These are phyloP conservation scores for Diplodia mutila DNA, from an alignment of 2,329 filamentous ascomycete genomes.

Conservation along the genomic window DNA sequence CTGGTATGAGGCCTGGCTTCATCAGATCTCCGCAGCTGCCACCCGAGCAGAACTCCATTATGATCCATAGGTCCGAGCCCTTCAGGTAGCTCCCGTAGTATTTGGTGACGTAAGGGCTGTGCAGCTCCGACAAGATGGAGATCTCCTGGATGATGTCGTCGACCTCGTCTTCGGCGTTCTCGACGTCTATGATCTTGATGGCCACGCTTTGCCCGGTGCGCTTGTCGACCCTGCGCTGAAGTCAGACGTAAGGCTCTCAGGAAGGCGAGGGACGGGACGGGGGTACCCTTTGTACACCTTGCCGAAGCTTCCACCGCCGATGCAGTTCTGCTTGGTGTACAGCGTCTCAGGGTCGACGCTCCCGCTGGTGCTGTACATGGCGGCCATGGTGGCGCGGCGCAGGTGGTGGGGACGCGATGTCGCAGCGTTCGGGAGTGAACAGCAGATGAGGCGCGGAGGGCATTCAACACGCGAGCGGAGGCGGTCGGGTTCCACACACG, in stretches of 20 bases:
- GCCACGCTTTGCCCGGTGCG: slow-evolving; percentile 90
- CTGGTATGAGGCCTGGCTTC: slow-evolving; percentile 87
- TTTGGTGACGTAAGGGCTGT: slow-evolving; percentile 94
- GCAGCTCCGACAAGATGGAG: slow-evolving; percentile 91
- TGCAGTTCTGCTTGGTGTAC: slow-evolving; percentile 75
- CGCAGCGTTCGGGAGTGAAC: background rate
- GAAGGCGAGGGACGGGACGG: slow-evolving; percentile 23
- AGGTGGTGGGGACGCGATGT: background rate
- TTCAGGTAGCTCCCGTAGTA: slow-evolving; percentile 98
- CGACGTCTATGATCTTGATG: slow-evolving; percentile 98
- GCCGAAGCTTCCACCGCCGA: slow-evolving; percentile 90
- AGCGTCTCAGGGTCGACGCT: slow-evolving; percentile 82
- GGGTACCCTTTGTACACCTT: slow-evolving; percentile 95
- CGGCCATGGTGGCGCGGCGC: slow-evolving; percentile 18
- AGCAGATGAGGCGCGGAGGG: slow-evolving; percentile 1
- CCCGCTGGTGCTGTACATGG: slow-evolving; percentile 39
- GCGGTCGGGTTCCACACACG: background rate
- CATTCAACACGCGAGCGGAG: slow-evolving; percentile 13
- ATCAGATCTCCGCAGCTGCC: slow-evolving; percentile 95
- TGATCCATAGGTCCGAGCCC: slow-evolving; percentile 96
- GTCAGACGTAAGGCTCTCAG: slow-evolving; percentile 11
- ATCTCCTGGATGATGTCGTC: slow-evolving; percentile 99
- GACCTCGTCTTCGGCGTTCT: slow-evolving; percentile 98
- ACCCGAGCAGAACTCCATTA: slow-evolving; percentile 98
- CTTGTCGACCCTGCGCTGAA: slow-evolving; percentile 74